Evolutionary conservation across 1,284 basidiomycete species (phyloP), one percentile per base, ranked within the genome.

Genomic region (Chondrostereum purpureum): DNA sequence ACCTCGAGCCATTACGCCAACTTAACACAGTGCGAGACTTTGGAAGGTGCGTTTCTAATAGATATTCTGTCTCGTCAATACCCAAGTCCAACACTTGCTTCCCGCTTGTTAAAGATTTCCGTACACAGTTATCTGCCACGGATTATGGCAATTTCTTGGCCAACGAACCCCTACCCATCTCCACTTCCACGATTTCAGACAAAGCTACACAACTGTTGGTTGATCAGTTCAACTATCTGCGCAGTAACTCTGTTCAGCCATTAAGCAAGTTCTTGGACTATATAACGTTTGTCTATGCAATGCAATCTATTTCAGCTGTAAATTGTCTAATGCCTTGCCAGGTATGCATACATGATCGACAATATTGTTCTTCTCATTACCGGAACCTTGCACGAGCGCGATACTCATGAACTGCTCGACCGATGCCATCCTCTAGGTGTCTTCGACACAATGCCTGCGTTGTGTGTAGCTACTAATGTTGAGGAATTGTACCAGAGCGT

Each of bases 321-420:
- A 24, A 34, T 31, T 51, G 44, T 49, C 24, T 24, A 31, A 42
- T 19, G 38, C 43, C 23, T 13, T 17, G 24, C 44, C 61, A 93
- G 91, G 37, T 96, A 96, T 62, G 91, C 84, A 20, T 99, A 99
- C 70, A 99, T 99, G 96, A 99, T 99, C 59, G 96, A 99, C 80
- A 99, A 99, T 63, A 91, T 99, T 59, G 88, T 99, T 51, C 77
- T 99, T 42, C 78, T 99, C 58, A 99, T 99, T 52, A 96, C 96
- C 14, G 96, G 96, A 27, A 99, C 95, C 1, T 70, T 99, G 33
- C 95, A 99, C 60, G 95, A 97, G 65, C 77, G 96, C 51, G 95
- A 99, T 65, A 98, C 95, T 1, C 92, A 97, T 59, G 96, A 99
- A 62, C 77, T 99, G 6, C 70, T 99, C 33, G 92, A 96, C 57